A percentile compares a stretch with the other conserved stretches of the same genome.
These are phyloP conservation scores for Fusarium mundagurra DNA, from an alignment of 2,329 filamentous ascomycete genomes.

Conservation along the genomic window DNA sequence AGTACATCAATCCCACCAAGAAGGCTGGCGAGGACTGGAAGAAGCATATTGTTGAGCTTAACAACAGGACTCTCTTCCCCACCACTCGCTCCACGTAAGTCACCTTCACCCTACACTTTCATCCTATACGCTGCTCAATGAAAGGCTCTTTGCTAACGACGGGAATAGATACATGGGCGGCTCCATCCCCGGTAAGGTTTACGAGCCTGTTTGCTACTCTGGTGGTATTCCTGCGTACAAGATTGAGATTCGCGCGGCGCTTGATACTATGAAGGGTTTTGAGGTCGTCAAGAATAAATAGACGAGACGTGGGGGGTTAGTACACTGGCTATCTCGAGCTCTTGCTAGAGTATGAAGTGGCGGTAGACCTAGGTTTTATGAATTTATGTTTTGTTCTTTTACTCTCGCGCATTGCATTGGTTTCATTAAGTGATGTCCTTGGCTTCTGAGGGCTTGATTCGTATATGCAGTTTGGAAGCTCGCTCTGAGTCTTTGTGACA, in stretches of 20 bases:
- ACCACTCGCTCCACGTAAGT: constrained; percentile 46
- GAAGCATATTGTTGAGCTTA: constrained; percentile 57
- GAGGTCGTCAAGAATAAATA: constrained; percentile 30
- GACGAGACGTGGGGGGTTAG: background rate
- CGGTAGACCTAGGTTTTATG: background rate
- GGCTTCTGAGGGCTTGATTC: background rate
- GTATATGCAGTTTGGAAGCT: rapidly evolving
- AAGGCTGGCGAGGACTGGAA: constrained; percentile 61
- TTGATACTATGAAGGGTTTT: constrained; percentile 34
- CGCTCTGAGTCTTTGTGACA: background rate
- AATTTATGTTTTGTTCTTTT: background rate
- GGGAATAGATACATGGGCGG: constrained; percentile 66
- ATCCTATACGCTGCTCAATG: no score
- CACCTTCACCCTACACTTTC: no score
- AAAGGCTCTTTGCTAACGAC: background rate
- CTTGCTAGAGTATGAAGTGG: background rate
- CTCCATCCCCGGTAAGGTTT: constrained; percentile 62
- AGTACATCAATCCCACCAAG: constrained; percentile 59
- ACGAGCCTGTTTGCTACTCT: constrained; percentile 61
- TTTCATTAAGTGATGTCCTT: background rate
- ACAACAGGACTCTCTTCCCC: constrained; percentile 59
- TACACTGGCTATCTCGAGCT: background rate
- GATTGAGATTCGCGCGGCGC: constrained; percentile 31
- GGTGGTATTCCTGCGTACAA: constrained; percentile 53
- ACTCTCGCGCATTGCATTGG: background rate